Evolutionary conservation across 2,329 filamentous ascomycete genomes (phyloP), one percentile per base, ranked within the genome.

Genomic region (Aspergillus nomiae): DNA sequence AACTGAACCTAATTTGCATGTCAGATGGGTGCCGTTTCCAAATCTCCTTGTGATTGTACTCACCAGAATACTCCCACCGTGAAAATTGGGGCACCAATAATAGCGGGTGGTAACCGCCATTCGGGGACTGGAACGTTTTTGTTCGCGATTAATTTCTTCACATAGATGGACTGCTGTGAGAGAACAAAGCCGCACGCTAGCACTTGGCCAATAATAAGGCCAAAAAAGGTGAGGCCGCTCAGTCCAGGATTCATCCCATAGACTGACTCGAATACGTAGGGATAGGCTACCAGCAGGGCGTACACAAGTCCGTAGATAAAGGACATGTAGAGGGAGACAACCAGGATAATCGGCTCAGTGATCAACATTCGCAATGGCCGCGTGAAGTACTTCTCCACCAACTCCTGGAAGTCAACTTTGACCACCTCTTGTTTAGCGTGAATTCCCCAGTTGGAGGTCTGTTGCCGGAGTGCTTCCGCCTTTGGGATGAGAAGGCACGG

Each of bases 381-480:
- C 51, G 75, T 78, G 50, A 84, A 77, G 63, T 84, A 83, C 63
- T 82, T 81, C 2, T 78, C 71, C 9, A 82, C 65, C 21, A 84
- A 65, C 61, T 81, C 77, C 8, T 71, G 70, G 46, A 83, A 75
- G 57, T 82, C 78, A 30, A 84, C 71, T 64, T 84, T 82, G 41
- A 84, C 77, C 69, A 82, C 80, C 65, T 84, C 82, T 51, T 77
- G 76, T 63, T 80, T 83, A 4, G 84, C 83, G 67, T 86, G 84
- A 51, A 87, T 85, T 0, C 82, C 84, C 83, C 82, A 85, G 61
- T 86, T 86, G 59, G 78, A 77, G 0, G 84, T 86, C 21, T 80
- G 67, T 12, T 81, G 77, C 26, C 85, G 78, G 1, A 87, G 70
- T 45, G 81, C 77, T 1, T 77, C 72, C 0, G 85, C 85, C 69